These are phyloP conservation scores for Mycena rosella DNA, from an alignment of 768 basidiomycete genomes.

Conservation along the genomic window DNA sequence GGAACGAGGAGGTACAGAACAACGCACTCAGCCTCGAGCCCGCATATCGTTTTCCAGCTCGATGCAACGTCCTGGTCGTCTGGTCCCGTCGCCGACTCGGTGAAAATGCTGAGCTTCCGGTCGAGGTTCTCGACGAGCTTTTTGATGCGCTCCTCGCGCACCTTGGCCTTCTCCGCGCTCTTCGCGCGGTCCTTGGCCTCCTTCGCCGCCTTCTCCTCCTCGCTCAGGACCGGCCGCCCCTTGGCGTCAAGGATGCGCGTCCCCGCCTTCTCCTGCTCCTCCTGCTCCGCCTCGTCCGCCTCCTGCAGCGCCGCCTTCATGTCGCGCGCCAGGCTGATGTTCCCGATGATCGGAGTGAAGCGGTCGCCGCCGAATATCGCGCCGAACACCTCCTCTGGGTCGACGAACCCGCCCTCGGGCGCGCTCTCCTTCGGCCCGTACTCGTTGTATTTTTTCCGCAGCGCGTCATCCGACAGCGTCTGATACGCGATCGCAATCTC, in stretches of 20 bases:
- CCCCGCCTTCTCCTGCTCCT: conserved; percentile 61
- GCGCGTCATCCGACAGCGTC: conserved; percentile 80
- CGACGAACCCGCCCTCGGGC: conserved; percentile 88
- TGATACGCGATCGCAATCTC: conserved; percentile 92
- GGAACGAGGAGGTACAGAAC: background rate
- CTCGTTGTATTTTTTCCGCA: conserved; percentile 91
- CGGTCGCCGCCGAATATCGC: conserved; percentile 92
- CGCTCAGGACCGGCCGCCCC: conserved; percentile 64
- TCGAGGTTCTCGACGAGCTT: conserved; percentile 85
- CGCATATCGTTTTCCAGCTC: conserved; percentile 84
- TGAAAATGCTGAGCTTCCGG: conserved; percentile 88
- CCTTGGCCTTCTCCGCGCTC: conserved; percentile 85
- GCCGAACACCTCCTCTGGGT: conserved; percentile 86
- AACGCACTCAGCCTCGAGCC: conserved; percentile 85
- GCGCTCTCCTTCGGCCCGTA: conserved; percentile 89
- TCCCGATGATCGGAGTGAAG: conserved; percentile 89
- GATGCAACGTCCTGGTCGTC: conserved; percentile 75
- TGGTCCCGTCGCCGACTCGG: conserved; percentile 82
- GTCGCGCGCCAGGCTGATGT: conserved; percentile 88
- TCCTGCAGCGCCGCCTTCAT: conserved; percentile 96
- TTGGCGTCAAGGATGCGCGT: conserved; percentile 69
- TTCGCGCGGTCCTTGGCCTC: conserved; percentile 80
- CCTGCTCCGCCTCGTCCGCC: conserved; percentile 76
- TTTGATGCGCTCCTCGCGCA: conserved; percentile 79
- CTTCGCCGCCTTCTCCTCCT: conserved; percentile 79